Percentiles rank a stretch among this genome's conserved stretches.
Evolutionary conservation across 192 early-diverging fungal species (phyloP).

Genomic region (Jimgerdemannia lactiflua): DNA sequence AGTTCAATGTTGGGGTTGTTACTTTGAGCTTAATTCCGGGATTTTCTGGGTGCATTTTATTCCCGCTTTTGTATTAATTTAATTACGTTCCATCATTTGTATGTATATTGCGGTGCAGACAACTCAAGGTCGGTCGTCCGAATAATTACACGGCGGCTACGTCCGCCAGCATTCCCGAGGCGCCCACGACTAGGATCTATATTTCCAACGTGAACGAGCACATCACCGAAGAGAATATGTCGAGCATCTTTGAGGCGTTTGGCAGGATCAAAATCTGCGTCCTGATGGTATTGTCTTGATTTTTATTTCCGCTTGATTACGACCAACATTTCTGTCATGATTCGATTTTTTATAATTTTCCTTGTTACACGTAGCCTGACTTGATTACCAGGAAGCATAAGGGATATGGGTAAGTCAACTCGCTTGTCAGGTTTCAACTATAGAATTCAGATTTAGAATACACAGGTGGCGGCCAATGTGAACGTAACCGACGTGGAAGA

Average conservation of each 20-base stretch:
- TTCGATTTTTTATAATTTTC: not conserved
- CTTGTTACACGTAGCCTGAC: constrained; percentile 51
- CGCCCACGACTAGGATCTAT: constrained; percentile 70
- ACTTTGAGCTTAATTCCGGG: not conserved
- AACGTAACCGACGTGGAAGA: too few species aligned
- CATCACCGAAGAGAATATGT: constrained; percentile 70
- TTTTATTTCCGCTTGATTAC: not conserved
- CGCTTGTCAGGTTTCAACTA: not conserved
- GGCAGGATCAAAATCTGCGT: constrained; percentile 70
- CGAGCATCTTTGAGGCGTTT: constrained; percentile 82
- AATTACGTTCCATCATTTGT: not conserved
- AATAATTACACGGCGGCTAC: constrained; percentile 74
- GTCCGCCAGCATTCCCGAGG: constrained; percentile 56
- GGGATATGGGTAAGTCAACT: constrained; percentile 69
- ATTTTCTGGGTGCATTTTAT: too few species aligned
- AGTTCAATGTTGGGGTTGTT: constrained; percentile 8
- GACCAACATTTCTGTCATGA: not conserved
- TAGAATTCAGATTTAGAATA: too few species aligned
- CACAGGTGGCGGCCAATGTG: too few species aligned
- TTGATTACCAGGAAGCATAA: constrained; percentile 65
- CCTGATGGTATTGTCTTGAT: constrained; percentile 49
- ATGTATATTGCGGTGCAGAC: constrained; percentile 21
- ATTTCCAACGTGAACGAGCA: constrained; percentile 81
- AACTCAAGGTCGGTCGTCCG: constrained; percentile 80
- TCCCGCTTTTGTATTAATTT: not conserved